These are phyloP conservation scores for Brasilioporus rufonigricans DNA, from an alignment of 768 basidiomycete species.

Conservation along the genomic window DNA sequence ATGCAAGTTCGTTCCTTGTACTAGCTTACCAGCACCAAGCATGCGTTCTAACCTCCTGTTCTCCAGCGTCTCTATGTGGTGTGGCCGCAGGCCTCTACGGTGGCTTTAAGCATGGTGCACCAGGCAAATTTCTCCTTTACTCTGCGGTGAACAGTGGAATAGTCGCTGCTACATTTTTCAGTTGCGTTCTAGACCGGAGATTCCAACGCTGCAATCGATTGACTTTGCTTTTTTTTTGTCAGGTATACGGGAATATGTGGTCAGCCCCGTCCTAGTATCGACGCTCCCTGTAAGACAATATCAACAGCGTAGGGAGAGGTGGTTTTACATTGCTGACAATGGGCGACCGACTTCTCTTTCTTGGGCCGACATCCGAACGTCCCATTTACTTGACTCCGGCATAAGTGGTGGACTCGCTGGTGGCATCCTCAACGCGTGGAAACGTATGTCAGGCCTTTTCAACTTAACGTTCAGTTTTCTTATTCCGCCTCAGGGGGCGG, in stretches of 20 bases:
- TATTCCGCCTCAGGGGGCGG: conserved; percentile 50
- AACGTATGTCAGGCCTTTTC: conserved; percentile 40
- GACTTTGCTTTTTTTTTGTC: not conserved
- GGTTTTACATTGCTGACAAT: conserved; percentile 23
- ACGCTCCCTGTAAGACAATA: conserved; percentile 48
- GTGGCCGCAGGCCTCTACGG: conserved; percentile 42
- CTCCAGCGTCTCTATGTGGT: conserved; percentile 57
- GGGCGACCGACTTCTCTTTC: conserved; percentile 26
- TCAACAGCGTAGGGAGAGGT: conserved; percentile 36
- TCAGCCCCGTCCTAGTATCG: conserved; percentile 59
- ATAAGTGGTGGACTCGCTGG: conserved; percentile 71
- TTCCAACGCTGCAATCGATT: not conserved
- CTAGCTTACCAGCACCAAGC: conserved; percentile 5
- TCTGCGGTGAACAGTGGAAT: conserved; percentile 73
- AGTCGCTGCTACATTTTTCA: conserved; percentile 74
- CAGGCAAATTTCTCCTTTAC: conserved; percentile 48
- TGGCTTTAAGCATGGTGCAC: conserved; percentile 47
- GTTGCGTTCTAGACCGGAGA: conserved; percentile 40
- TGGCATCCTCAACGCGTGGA: conserved; percentile 54
- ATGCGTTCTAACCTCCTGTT: conserved; percentile 28
- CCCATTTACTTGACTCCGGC: conserved; percentile 67
- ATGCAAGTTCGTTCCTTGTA: conserved; percentile 71
- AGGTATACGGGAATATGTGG: conserved; percentile 77
- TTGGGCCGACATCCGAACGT: conserved; percentile 54
- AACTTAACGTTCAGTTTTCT: not conserved